Evolutionary conservation across 2,329 filamentous ascomycete species (phyloP), one percentile per base, ranked within the genome.

Genomic region (Fusarium sp.): DNA sequence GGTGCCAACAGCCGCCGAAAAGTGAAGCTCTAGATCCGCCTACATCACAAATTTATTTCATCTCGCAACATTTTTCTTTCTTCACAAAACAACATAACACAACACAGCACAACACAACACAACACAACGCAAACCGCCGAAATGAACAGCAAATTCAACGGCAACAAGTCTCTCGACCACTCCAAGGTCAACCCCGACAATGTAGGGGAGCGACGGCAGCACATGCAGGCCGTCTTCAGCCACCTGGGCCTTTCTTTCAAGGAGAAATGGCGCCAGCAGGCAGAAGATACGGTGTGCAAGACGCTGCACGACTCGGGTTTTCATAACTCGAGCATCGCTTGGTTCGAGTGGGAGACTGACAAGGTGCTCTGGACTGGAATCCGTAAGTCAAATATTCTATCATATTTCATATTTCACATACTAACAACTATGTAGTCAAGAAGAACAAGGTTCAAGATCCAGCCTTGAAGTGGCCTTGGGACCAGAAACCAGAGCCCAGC

Each of bases 281-380:
- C 7, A 7, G 17, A 17, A 6, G 35, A 37, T 4, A 5, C 9
- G 17, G 7, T n/a, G 4, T 37, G 35, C 35, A 10, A n/a, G 17
- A 3, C 1, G 17, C n/a, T 37, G 35, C 9, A n/a, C 35, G 2
- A 9, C 4, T 10, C 2, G 5, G 17, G 17, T 2, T n/a, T 10
- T 5, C 19, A 17, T 9, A 37, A 37, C 17, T 17, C 17, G 7
- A 37, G 17, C 17, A 8, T 6, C 5, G 7, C 35, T 8, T n/a
- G 17, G 14, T 37, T 37, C 17, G 33, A 37, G 7, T 37, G 17
- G 8, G 14, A 37, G 15, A 17, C n/a, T 17, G 33, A 37, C 33
- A 17, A 8, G 15, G 5, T 17, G 7, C 3, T 37, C 17, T 37
- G 33, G 33, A 9, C 15, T 5, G 17, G 15, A 15, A 2, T 37